A percentile compares a stretch with the other conserved stretches of the same genome.
Evolutionary conservation across 306 rosid genomes (phyloP).

Genomic region (Cucumis cinereus): DNA sequence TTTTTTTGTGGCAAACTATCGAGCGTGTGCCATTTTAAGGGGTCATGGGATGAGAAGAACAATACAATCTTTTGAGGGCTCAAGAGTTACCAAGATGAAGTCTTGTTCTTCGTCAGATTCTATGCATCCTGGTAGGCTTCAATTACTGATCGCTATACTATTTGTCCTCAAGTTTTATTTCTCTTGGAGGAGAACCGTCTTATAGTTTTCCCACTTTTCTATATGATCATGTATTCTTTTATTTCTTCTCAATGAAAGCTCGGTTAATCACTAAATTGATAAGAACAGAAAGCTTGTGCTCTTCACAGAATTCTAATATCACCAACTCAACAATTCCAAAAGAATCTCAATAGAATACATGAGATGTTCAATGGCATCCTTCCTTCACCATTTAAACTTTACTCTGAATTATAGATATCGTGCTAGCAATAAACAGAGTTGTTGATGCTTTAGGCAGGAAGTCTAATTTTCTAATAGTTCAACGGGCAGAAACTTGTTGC

Average conservation of each 20-base stretch:
- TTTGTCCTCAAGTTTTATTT: not conserved
- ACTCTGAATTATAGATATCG: not conserved
- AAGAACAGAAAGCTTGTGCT: not conserved
- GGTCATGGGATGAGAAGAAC: no score
- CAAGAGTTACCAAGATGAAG: no score
- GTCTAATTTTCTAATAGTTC: not conserved
- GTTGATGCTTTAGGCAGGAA: not conserved
- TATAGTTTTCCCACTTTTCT: not conserved
- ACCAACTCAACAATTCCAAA: not conserved
- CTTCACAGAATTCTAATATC: not conserved
- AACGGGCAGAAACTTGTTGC: not conserved
- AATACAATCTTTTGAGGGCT: no score
- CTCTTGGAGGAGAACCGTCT: not conserved
- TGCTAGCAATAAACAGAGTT: not conserved
- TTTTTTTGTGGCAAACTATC: no score
- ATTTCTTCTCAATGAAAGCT: not conserved
- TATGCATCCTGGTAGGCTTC: not conserved
- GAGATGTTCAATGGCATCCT: not conserved
- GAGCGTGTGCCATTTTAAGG: no score
- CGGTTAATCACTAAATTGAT: not conserved
- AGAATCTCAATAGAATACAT: not conserved
- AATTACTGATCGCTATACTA: not conserved
- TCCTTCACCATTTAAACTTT: not conserved
- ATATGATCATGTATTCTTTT: not conserved
- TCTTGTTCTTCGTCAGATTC: not conserved